Evolutionary conservation across 2,329 filamentous ascomycete species (phyloP).

Genomic region (Colletotrichum sidae): DNA sequence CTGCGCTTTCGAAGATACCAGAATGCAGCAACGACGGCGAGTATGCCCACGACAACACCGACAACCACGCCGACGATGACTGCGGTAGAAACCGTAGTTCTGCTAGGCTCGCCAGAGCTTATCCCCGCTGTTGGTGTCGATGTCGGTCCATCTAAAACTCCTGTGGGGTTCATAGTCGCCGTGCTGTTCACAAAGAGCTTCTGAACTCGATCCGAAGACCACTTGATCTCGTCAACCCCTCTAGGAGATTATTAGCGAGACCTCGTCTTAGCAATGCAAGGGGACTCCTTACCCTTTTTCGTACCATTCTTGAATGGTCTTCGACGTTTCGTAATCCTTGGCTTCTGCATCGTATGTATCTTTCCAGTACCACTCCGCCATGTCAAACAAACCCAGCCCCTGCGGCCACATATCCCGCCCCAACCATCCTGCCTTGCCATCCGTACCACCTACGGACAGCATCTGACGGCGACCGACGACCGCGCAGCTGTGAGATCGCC

Average conservation of each 20-base stretch:
- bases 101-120: not conserved
- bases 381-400: slow-evolving; percentile 35
- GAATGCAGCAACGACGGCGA: slow-evolving; percentile 1
- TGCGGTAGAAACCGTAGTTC: not conserved
- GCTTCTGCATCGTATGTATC: slow-evolving; percentile 28
- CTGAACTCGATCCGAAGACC: slow-evolving; percentile 26
- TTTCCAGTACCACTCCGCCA: slow-evolving; percentile 29
- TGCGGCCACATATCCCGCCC: slow-evolving; percentile 21
- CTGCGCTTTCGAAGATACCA: slow-evolving; percentile 7
- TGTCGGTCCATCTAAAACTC: not conserved
- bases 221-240: slow-evolving; percentile 9
- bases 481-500: slow-evolving; percentile 23
- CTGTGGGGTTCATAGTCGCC: not conserved
- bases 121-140: not conserved
- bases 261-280: not conserved
- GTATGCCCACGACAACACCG: not conserved
- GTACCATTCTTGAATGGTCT: slow-evolving; percentile 28
- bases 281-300: slow-evolving; percentile 5
- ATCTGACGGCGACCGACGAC: slow-evolving; percentile 35
- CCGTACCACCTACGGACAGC: slow-evolving; percentile 24
- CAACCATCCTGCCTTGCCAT: slow-evolving; percentile 10
- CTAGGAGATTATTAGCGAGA: slow-evolving; percentile 5
- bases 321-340: slow-evolving; percentile 17
- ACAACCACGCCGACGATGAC: slow-evolving; percentile 18
- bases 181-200: slow-evolving; percentile 4